phyloP scores from a whole-genome alignment of 2,329 filamentous ascomycete genomes.

The Colletotrichum sojae region DNA sequence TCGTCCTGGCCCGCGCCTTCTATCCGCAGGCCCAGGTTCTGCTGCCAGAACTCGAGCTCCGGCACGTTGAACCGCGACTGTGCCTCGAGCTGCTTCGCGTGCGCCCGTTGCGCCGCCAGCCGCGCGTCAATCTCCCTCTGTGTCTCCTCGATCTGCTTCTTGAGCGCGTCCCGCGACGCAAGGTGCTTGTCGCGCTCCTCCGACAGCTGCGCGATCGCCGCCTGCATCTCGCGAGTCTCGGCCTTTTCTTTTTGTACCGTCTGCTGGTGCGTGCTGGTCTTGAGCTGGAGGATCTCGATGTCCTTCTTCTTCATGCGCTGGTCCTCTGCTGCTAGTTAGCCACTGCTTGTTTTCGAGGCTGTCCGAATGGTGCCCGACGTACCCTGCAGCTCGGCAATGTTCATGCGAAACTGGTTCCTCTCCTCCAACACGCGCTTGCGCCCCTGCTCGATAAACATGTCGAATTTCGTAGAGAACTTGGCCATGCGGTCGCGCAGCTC shows the following conservation, averaged over 20 bases:
- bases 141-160: constrained; percentile 74
- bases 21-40: constrained; percentile 88
- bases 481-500: constrained; percentile 95
- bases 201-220: constrained; percentile 70
- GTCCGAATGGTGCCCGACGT: constrained; percentile 45
- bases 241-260: constrained; percentile 82
- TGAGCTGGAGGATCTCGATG: constrained; percentile 85
- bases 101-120: constrained; percentile 79
- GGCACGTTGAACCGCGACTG: constrained; percentile 92
- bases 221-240: constrained; percentile 82
- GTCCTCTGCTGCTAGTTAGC: constrained; percentile 75
- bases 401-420: constrained; percentile 93
- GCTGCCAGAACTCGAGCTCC: constrained; percentile 96
- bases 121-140: constrained; percentile 79
- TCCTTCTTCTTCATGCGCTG: constrained; percentile 90
- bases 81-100: constrained; percentile 82
- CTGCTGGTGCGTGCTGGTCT: constrained; percentile 79
- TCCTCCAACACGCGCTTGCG: constrained; percentile 92
- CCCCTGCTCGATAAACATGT: constrained; percentile 93
- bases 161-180: constrained; percentile 68
- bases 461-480: constrained; percentile 90
- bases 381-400: constrained; percentile 92
- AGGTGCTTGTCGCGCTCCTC: constrained; percentile 74
- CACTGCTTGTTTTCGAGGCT: not conserved
- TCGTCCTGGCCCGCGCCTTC: constrained; percentile 90